phyloP scores from a whole-genome alignment of 371 early-diverging fungal species.

The Chytridium lagenaria region DNA sequence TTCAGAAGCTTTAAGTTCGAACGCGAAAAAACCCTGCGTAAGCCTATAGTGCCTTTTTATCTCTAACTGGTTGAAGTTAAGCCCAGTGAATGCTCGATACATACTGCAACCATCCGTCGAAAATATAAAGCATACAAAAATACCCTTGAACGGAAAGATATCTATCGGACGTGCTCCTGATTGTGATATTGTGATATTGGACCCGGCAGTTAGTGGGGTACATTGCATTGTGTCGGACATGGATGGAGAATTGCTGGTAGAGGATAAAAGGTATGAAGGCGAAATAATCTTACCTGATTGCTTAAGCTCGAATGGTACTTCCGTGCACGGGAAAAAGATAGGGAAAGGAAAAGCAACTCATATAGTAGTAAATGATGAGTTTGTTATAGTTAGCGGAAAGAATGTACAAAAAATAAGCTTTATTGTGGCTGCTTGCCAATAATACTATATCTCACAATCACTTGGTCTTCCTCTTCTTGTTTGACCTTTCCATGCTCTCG shows the following conservation, averaged over 20 bases:
- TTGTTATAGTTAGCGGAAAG: neutral
- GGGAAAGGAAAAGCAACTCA: constrained; percentile 4
- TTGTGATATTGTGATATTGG: constrained; percentile 13
- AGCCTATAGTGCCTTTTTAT: neutral
- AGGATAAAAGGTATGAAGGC: constrained; percentile 12
- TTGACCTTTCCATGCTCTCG: neutral
- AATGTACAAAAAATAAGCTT: too few relatives aligned
- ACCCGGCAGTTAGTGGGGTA: constrained; percentile 14
- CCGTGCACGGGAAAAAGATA: constrained; percentile 7
- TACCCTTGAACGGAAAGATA: neutral
- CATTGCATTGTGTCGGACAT: constrained; percentile 23
- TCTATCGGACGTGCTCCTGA: constrained; percentile 22
- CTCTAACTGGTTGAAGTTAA: neutral
- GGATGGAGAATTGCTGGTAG: neutral
- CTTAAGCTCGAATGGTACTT: constrained; percentile 16
- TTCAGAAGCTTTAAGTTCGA: neutral
- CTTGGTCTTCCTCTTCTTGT: constrained; percentile 2
- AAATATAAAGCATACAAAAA: neutral
- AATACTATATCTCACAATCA: too few relatives aligned
- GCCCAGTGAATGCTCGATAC: neutral
- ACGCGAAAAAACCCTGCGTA: neutral
- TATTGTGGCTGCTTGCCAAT: too few relatives aligned
- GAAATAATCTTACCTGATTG: neutral
- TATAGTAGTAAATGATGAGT: neutral
- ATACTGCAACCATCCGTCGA: constrained; percentile 5